Evolutionary conservation across 1,139 yeast species (phyloP).

Genomic region (Blastobotrys petasosporus): DNA sequence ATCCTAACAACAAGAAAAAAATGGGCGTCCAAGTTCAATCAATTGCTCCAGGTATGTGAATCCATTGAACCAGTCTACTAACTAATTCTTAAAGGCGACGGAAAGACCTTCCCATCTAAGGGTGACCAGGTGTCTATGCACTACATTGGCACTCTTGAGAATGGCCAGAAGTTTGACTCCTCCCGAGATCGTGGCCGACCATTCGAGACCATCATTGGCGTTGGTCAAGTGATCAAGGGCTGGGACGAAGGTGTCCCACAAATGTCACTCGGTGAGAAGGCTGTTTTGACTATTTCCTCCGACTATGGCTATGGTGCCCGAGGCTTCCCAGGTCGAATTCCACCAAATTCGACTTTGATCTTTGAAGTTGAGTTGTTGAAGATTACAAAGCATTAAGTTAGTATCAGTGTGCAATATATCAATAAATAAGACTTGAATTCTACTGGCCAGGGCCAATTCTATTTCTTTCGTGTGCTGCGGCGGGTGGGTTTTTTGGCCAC

Average conservation of each 20-base stretch:
- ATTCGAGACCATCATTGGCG: constrained; percentile 88
- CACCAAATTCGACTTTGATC: constrained; percentile 89
- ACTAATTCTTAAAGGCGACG: constrained; percentile 52
- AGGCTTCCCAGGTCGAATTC: constrained; percentile 94
- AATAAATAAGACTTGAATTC: background rate
- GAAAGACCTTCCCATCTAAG: constrained; percentile 71
- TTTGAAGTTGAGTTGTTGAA: constrained; percentile 88
- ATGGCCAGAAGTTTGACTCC: constrained; percentile 92
- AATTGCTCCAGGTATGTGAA: constrained; percentile 33
- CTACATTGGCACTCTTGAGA: constrained; percentile 90
- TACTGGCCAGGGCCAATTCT: background rate
- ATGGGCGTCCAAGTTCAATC: constrained; percentile 38
- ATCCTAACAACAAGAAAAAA: constrained; percentile 11
- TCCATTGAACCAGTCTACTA: background rate
- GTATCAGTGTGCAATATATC: background rate
- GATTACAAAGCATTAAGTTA: constrained; percentile 33
- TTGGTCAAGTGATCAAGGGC: constrained; percentile 91
- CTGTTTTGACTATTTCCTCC: constrained; percentile 86
- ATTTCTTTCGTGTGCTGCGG: constrained; percentile 22
- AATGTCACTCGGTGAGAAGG: constrained; percentile 87
- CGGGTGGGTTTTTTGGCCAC: constrained; percentile 14
- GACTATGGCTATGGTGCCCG: constrained; percentile 89
- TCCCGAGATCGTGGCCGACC: constrained; percentile 92
- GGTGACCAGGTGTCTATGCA: constrained; percentile 85
- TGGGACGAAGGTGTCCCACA: constrained; percentile 95